Conservation (phyloP, 1,139 yeast genomes). For the Yamadazyma taylorii region DNA sequence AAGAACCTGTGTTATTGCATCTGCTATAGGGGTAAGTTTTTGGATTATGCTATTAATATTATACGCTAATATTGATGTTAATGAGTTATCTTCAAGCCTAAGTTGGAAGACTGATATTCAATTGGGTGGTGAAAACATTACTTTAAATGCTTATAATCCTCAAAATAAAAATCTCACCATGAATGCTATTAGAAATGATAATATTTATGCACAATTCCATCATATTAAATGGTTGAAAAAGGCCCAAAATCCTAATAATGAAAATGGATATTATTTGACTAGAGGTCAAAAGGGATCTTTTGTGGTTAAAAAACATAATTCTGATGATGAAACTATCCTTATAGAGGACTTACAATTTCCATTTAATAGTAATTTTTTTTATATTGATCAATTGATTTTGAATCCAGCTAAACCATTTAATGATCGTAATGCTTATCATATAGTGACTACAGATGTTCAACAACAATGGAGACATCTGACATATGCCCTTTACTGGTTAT, state of each 20-base stretch:
- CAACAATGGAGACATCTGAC: conserved; percentile 45
- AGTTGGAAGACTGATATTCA: conserved; percentile 31
- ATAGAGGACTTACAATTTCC: conserved; percentile 28
- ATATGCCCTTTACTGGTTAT: conserved; percentile 43
- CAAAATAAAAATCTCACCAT: conserved; percentile 31
- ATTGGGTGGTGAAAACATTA: conserved; percentile 30
- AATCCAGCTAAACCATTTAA: conserved; percentile 37
- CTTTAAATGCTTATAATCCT: conserved; percentile 32
- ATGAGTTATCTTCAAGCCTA: conserved; percentile 20
- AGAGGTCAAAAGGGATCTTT: conserved; percentile 17
- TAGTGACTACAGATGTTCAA: conserved; percentile 33
- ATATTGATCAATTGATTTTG: conserved; percentile 27
- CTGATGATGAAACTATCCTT: conserved; percentile 19
- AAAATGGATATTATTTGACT: conserved; percentile 35
- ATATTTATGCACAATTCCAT: conserved; percentile 20
- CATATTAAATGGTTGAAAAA: conserved; percentile 30
- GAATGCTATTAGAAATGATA: conserved; percentile 25
- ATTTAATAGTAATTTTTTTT: conserved; percentile 35
- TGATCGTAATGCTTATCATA: conserved; percentile 25
- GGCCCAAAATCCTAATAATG: conserved; percentile 30
- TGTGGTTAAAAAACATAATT: conserved; percentile 23
- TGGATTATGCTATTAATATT: conserved; percentile 34
- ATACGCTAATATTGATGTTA: conserved; percentile 31
- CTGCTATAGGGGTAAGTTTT: conserved; percentile 5
- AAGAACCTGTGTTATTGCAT: conserved; percentile 10